Evolutionary conservation across 2,329 filamentous ascomycete genomes (phyloP), one percentile per base, ranked within the genome.

Genomic region (Hypoxylon sp.): DNA sequence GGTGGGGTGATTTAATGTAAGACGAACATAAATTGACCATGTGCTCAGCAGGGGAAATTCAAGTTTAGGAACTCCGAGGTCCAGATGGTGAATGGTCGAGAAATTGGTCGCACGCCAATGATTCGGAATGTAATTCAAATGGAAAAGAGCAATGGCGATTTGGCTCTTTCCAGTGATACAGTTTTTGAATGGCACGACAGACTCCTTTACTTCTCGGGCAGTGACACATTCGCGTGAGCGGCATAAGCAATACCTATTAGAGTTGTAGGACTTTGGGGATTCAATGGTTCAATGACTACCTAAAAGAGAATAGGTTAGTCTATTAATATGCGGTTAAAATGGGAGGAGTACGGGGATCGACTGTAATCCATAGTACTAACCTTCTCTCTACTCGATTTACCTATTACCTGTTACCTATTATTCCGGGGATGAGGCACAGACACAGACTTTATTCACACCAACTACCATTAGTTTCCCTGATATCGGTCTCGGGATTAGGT

Each of bases 291-390:
- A 54, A 6, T 23, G 23, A 34, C 39, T n/a, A n/a, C n/a, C n/a
- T 46, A 37, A 45, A 52, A 47, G 19, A 55, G 12, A 32, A 53
- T 37, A 52, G 65, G 63, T 66, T 59, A 41, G 55, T 67, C 54
- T 63, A 66, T 66, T 69, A 66, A 63, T 69, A 69, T 69, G 55
- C 65, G 65, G 65, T 50, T 68, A 68, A 68, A 65, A 54, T 55
- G 58, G 58, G 57, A 47, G 9, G 37, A 11, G 8, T 8, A 12
- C 12, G 46, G 11, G 34, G n/a, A 8, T 41, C n/a, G 25, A 43
- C 48, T 5, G 16, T 47, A 43, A 48, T 52, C 43, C 45, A 16
- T 32, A 54, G 29, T 8, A 30, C 29, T 9, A 30, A 30, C 8
- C 46, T 27, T 59, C 30, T 7, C 43, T 45, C 55, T 51, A 55